Conservation (phyloP, 2,329 filamentous ascomycete species). For the Biscogniauxia mediterranea region DNA sequence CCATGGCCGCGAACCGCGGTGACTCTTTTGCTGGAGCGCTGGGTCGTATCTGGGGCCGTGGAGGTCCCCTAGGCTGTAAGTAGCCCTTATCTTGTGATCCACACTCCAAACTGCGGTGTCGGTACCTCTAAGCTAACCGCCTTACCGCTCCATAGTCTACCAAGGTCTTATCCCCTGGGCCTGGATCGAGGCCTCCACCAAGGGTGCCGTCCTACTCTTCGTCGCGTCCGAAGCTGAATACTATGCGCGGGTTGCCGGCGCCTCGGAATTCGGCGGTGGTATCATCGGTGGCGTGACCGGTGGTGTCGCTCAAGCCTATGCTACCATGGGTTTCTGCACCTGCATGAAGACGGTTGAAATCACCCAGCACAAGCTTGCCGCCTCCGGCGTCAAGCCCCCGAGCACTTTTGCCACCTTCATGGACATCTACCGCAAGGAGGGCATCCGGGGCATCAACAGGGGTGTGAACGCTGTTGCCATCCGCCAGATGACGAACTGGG, state of each 20-base stretch:
- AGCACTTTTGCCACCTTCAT: conserved; percentile 94
- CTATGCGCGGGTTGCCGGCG: conserved; percentile 81
- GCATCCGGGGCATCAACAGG: conserved; percentile 94
- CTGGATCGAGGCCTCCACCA: conserved; percentile 99
- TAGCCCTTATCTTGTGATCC: conserved; percentile 24
- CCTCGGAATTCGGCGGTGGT: conserved; percentile 81
- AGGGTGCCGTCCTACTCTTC: conserved; percentile 98
- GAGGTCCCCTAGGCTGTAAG: conserved; percentile 92
- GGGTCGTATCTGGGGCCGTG: conserved; percentile 86
- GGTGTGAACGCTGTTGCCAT: conserved; percentile 99
- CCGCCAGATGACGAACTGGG: conserved; percentile 99
- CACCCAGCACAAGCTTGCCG: conserved; percentile 94
- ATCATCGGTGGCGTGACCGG: conserved; percentile 90
- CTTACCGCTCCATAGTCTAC: conserved; percentile 66
- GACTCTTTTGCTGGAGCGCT: conserved; percentile 84
- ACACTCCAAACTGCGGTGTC: conserved; percentile 2
- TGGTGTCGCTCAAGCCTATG: conserved; percentile 96
- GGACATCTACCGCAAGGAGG: conserved; percentile 93
- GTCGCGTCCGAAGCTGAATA: conserved; percentile 98
- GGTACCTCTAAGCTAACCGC: conserved; percentile 24
- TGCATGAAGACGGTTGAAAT: conserved; percentile 99
- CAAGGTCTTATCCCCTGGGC: conserved; percentile 99
- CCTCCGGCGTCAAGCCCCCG: conserved; percentile 77
- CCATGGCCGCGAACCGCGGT: conserved; percentile 94
- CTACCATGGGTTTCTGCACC: conserved; percentile 99